These are phyloP conservation scores for Yamadazyma mexicana DNA, from an alignment of 1,139 yeast species.

Conservation along the genomic window DNA sequence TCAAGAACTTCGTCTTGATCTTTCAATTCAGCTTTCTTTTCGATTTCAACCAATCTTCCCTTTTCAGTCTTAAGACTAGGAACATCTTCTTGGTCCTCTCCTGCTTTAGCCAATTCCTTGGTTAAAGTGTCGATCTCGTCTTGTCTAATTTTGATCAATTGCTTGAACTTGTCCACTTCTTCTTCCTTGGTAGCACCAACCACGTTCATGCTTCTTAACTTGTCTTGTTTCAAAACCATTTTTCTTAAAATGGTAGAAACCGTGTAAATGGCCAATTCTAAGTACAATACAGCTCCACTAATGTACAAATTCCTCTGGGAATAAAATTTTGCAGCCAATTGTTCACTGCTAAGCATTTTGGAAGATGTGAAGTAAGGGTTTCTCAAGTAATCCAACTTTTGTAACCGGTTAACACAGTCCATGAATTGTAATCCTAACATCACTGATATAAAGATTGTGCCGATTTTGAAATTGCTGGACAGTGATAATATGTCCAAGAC, in stretches of 20 bases:
- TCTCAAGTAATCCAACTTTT: slow-evolving; percentile 25
- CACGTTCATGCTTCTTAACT: slow-evolving; percentile 28
- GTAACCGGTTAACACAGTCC: slow-evolving; percentile 57
- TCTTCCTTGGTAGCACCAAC: slow-evolving; percentile 23
- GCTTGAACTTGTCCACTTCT: slow-evolving; percentile 39
- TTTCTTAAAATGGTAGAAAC: slow-evolving; percentile 57
- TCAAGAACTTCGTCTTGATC: no score
- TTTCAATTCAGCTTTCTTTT: background rate
- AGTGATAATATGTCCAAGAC: slow-evolving; percentile 34
- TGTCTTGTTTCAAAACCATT: slow-evolving; percentile 56
- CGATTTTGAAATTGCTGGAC: slow-evolving; percentile 50
- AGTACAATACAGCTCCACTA: slow-evolving; percentile 68
- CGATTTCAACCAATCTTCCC: slow-evolving; percentile 25
- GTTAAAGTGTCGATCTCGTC: slow-evolving; percentile 50
- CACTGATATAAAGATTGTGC: slow-evolving; percentile 43
- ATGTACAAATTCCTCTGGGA: slow-evolving; percentile 72
- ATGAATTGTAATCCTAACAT: slow-evolving; percentile 55
- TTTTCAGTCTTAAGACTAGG: background rate
- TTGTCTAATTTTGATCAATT: slow-evolving; percentile 45
- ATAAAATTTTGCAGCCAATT: slow-evolving; percentile 58
- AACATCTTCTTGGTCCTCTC: slow-evolving; percentile 31
- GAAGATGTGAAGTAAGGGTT: slow-evolving; percentile 26
- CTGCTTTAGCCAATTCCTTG: slow-evolving; percentile 39
- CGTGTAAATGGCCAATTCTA: slow-evolving; percentile 58
- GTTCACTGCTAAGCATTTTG: slow-evolving; percentile 32